A percentile compares a stretch with the other conserved stretches of the same genome.
These are phyloP conservation scores for Chenopodium quinoa DNA, from an alignment of 148 eudicot genomes.

Conservation along the genomic window DNA sequence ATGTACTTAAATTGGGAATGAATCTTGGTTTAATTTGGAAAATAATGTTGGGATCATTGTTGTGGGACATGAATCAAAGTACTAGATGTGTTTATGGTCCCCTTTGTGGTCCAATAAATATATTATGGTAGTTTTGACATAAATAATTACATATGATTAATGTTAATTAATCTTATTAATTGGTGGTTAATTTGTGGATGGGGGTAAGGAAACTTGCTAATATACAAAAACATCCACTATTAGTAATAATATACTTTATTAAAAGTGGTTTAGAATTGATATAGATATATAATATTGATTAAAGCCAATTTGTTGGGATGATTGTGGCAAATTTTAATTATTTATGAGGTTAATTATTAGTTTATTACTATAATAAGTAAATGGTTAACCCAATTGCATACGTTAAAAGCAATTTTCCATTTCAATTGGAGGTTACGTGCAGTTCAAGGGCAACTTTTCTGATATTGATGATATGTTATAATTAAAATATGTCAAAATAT, in stretches of 20 bases:
- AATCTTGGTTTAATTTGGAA: neutral
- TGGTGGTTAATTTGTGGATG: neutral
- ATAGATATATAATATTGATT: conserved; percentile 18
- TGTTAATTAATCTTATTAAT: neutral
- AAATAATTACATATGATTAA: too few species aligned
- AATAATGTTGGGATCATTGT: conserved; percentile 9
- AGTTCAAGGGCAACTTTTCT: neutral
- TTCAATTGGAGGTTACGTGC: neutral
- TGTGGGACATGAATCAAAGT: neutral
- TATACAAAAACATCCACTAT: too few species aligned
- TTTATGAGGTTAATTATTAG: neutral
- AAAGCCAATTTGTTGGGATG: neutral
- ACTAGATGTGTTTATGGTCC: conserved; percentile 8
- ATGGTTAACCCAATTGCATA: neutral
- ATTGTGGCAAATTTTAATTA: neutral
- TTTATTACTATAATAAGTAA: neutral
- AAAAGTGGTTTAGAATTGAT: conserved; percentile 13
- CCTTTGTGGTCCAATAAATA: neutral
- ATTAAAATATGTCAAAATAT: neutral
- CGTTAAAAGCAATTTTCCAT: neutral
- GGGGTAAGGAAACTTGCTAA: neutral
- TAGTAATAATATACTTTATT: neutral
- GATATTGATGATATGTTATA: neutral
- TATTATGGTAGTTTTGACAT: neutral
- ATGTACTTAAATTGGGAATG: neutral